These are phyloP conservation scores for Mortierella hygrophila DNA, from an alignment of 192 early-diverging fungal species.

Conservation along the genomic window DNA sequence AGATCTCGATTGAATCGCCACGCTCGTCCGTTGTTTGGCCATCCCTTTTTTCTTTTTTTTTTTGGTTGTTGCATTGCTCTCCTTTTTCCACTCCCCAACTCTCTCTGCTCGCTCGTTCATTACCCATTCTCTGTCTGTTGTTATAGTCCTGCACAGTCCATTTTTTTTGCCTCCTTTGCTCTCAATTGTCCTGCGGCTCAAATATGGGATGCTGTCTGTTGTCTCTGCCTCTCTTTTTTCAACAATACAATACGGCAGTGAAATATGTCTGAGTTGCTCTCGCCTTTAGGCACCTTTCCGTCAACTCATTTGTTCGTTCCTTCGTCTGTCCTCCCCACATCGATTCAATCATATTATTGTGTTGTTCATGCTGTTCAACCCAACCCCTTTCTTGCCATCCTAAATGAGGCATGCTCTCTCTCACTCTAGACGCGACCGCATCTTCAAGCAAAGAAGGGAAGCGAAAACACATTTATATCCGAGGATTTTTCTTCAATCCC, in stretches of 20 bases:
- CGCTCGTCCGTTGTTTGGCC: background rate
- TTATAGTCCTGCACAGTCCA: background rate
- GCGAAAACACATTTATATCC: background rate
- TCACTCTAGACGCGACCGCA: background rate
- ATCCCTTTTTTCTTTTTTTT: background rate
- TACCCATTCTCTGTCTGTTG: background rate
- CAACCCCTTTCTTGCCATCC: background rate
- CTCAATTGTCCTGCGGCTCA: background rate
- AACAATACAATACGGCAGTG: background rate
- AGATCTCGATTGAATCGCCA: slow-evolving; percentile 7
- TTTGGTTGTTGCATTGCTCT: slow-evolving; percentile 1
- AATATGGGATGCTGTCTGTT: background rate
- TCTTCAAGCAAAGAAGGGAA: background rate
- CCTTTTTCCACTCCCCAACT: background rate
- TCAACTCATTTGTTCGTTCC: background rate
- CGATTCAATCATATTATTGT: background rate
- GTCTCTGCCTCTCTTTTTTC: background rate
- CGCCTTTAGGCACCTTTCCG: background rate
- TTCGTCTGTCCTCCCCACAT: background rate
- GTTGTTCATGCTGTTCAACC: background rate
- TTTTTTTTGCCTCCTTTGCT: background rate
- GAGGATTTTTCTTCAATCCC: background rate
- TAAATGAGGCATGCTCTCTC: background rate
- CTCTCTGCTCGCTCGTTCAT: background rate
- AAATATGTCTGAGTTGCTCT: background rate